Conservation (phyloP, 2,329 filamentous ascomycete species). For the Chrysoporthe cubensis region DNA sequence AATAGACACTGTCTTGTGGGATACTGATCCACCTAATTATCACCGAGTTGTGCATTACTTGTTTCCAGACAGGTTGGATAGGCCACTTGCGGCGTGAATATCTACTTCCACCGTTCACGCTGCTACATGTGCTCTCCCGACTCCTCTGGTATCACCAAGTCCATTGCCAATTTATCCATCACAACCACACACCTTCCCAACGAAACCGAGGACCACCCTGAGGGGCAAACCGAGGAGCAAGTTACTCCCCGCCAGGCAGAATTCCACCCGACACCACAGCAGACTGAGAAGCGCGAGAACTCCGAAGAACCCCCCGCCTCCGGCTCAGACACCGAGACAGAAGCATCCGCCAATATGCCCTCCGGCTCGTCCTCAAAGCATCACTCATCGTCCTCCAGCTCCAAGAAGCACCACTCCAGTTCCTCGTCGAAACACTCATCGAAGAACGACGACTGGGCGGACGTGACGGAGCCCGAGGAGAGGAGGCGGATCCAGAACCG, state of each 20-base stretch:
- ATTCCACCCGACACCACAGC: constrained; percentile 3
- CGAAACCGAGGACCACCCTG: constrained; percentile 8
- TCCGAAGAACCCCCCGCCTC: constrained; percentile 28
- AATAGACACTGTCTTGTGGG: background rate
- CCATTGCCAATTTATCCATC: constrained; percentile 18
- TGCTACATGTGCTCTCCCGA: constrained; percentile 26
- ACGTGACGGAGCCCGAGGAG: constrained; percentile 71
- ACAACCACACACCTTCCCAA: background rate
- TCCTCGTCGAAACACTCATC: constrained; percentile 42
- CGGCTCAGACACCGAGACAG: constrained; percentile 38
- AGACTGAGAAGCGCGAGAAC: background rate
- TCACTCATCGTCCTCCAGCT: constrained; percentile 36
- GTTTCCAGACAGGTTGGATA: constrained; percentile 15
- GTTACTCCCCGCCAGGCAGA: constrained; percentile 21
- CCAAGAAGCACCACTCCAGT: constrained; percentile 43
- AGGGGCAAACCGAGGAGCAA: constrained; percentile 14
- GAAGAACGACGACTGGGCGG: constrained; percentile 68
- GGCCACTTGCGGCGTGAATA: background rate
- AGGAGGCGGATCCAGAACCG: constrained; percentile 76
- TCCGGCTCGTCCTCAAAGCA: constrained; percentile 36
- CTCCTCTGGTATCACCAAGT: constrained; percentile 19
- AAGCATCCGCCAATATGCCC: constrained; percentile 37
- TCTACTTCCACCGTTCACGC: background rate
- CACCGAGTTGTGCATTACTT: background rate
- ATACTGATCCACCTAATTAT: constrained; percentile 7